A percentile compares a stretch with the other conserved stretches of the same genome.
Evolutionary conservation across 2,329 filamentous ascomycete species (phyloP).

Genomic region (Stenocarpella maydis): DNA sequence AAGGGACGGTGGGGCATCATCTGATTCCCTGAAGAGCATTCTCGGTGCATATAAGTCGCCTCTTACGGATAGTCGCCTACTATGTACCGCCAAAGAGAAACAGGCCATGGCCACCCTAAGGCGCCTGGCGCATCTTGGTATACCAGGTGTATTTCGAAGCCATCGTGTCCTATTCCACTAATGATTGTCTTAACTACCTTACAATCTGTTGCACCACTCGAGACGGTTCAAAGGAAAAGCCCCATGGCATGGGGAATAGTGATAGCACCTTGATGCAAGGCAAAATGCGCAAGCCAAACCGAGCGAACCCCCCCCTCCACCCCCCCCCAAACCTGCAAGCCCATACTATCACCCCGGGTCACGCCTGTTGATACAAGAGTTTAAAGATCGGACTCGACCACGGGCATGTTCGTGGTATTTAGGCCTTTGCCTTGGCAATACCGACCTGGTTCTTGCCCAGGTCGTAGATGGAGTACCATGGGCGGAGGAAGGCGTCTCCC

Average conservation of each 20-base stretch:
- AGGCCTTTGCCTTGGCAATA: conserved; percentile 81
- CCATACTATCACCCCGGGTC: neutral
- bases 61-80: neutral
- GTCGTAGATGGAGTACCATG: conserved; percentile 96
- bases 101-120: neutral
- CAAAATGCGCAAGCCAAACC: conserved; percentile 16
- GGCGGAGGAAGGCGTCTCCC: conserved; percentile 85
- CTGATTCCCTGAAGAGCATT: no score
- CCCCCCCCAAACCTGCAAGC: neutral
- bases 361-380: conserved; percentile 30
- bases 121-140: neutral
- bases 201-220: conserved; percentile 34
- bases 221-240: conserved; percentile 27
- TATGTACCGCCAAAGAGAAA: conserved; percentile 1
- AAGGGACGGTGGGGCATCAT: neutral
- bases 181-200: conserved; percentile 30
- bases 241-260: conserved; percentile 24
- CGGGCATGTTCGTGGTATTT: conserved; percentile 10
- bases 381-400: neutral
- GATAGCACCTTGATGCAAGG: neutral
- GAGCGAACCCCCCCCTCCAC: neutral
- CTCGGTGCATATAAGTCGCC: neutral
- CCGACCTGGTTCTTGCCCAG: conserved; percentile 88
- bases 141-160: neutral
- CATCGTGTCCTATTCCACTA: conserved; percentile 10